phyloP scores from a whole-genome alignment of 805 yeast genomes.

The Candida incommunis region DNA sequence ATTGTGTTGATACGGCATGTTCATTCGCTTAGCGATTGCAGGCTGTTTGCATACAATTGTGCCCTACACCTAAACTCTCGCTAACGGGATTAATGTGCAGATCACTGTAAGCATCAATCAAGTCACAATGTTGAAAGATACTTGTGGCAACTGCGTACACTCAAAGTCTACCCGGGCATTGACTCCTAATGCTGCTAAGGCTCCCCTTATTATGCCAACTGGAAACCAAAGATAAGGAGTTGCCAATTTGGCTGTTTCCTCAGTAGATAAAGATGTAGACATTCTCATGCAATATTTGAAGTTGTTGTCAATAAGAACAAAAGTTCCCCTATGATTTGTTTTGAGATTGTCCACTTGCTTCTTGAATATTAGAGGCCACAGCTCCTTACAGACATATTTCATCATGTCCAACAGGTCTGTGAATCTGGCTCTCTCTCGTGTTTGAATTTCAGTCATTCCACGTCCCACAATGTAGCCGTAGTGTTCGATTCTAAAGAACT shows the following conservation, averaged over 20 bases:
- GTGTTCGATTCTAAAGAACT: conserved; percentile 44
- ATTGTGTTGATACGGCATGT: too few relatives aligned
- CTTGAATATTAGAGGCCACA: conserved; percentile 67
- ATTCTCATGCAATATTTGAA: conserved; percentile 42
- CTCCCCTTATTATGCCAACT: conserved; percentile 63
- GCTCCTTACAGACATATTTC: conserved; percentile 86
- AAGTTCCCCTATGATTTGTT: conserved; percentile 82
- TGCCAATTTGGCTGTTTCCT: conserved; percentile 20
- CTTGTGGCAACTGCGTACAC: conserved; percentile 44
- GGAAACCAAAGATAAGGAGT: conserved; percentile 52
- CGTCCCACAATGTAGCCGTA: conserved; percentile 62
- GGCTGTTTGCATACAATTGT: too few relatives aligned
- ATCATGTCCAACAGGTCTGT: conserved; percentile 64
- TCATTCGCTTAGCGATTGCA: too few relatives aligned
- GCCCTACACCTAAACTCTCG: too few relatives aligned
- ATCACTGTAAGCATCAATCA: too few relatives aligned
- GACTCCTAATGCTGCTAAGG: conserved; percentile 53
- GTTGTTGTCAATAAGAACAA: conserved; percentile 57
- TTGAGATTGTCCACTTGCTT: conserved; percentile 87
- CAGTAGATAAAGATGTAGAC: conserved; percentile 21
- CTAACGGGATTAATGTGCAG: too few relatives aligned
- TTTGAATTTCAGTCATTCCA: conserved; percentile 35
- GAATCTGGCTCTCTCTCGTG: conserved; percentile 31
- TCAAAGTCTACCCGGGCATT: conserved; percentile 55
- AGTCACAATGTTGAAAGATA: conserved; percentile 51